Evolutionary conservation across 2,329 filamentous ascomycete species (phyloP).

Genomic region (Pseudogymnoascus sp.): DNA sequence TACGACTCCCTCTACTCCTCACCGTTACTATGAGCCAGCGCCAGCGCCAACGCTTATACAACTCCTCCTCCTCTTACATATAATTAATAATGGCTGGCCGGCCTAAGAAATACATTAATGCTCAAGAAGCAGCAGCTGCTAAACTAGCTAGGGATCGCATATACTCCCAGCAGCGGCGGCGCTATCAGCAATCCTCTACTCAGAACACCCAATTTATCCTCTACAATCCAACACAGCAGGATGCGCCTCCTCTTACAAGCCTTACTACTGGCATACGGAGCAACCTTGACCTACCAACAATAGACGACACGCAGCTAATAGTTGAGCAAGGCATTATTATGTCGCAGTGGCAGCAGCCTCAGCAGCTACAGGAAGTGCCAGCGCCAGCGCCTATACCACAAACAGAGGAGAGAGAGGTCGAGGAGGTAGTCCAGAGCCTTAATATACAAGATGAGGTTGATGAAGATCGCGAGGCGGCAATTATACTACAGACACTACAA

Average conservation of each 20-base stretch:
- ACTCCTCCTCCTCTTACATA: too few relatives aligned
- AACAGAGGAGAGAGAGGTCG: not conserved
- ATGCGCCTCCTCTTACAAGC: not conserved
- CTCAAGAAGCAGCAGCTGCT: too few relatives aligned
- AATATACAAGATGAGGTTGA: not conserved
- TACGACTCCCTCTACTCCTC: too few relatives aligned
- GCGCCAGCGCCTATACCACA: not conserved
- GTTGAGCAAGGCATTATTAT: not conserved
- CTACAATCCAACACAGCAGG: not conserved
- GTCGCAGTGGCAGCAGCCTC: not conserved
- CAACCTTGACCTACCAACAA: not conserved
- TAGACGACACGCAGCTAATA: not conserved
- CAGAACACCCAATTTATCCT: not conserved
- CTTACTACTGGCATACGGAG: not conserved
- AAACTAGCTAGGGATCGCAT: too few relatives aligned
- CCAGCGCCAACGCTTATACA: too few relatives aligned
- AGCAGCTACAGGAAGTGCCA: not conserved
- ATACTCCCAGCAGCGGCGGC: too few relatives aligned
- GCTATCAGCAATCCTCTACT: too few relatives aligned
- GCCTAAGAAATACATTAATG: too few relatives aligned
- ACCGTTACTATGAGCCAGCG: too few relatives aligned
- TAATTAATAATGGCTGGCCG: too few relatives aligned
- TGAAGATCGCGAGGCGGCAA: not conserved
- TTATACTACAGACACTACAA: not conserved
- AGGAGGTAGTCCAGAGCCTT: not conserved